Conservation (phyloP, 1,284 basidiomycete genomes). For the Sanguinoderma infundibulare region DNA sequence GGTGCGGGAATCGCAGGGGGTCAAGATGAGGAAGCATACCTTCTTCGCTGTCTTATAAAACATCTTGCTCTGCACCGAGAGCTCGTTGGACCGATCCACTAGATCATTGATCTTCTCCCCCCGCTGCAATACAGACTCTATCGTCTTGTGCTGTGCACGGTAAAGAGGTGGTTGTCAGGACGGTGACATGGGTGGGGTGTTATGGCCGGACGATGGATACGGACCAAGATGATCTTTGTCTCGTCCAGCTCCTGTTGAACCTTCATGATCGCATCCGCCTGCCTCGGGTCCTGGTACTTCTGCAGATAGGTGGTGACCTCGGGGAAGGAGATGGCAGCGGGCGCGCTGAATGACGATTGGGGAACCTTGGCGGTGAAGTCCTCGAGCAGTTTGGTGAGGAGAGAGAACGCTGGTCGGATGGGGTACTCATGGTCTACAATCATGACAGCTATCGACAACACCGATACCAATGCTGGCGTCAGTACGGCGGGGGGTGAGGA, state of each 20-base stretch:
- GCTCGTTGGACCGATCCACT: conserved; percentile 93
- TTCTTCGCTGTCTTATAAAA: conserved; percentile 86
- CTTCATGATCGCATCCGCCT: conserved; percentile 98
- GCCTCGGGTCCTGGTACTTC: conserved; percentile 97
- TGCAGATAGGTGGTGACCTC: conserved; percentile 84
- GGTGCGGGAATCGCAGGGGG: not conserved
- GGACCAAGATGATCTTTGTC: conserved; percentile 96
- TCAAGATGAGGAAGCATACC: conserved; percentile 39
- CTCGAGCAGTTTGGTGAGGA: conserved; percentile 93
- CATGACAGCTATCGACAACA: conserved; percentile 69
- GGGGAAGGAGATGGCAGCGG: conserved; percentile 68
- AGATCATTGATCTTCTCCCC: conserved; percentile 98
- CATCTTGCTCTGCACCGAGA: conserved; percentile 93
- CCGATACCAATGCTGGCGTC: not conserved
- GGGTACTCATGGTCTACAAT: conserved; percentile 98
- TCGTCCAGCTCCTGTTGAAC: conserved; percentile 99
- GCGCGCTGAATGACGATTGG: conserved; percentile 66
- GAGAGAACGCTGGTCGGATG: conserved; percentile 93
- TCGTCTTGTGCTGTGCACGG: conserved; percentile 89
- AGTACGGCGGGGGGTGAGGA: not conserved
- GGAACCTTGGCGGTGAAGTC: conserved; percentile 88
- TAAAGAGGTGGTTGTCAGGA: not conserved
- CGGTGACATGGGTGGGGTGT: not conserved
- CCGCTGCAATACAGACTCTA: conserved; percentile 94
- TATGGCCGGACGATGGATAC: conserved; percentile 28